A percentile compares a stretch with the other conserved stretches of the same genome.
These are phyloP conservation scores for Lactarius trivialis DNA, from an alignment of 768 basidiomycete genomes.

Conservation along the genomic window DNA sequence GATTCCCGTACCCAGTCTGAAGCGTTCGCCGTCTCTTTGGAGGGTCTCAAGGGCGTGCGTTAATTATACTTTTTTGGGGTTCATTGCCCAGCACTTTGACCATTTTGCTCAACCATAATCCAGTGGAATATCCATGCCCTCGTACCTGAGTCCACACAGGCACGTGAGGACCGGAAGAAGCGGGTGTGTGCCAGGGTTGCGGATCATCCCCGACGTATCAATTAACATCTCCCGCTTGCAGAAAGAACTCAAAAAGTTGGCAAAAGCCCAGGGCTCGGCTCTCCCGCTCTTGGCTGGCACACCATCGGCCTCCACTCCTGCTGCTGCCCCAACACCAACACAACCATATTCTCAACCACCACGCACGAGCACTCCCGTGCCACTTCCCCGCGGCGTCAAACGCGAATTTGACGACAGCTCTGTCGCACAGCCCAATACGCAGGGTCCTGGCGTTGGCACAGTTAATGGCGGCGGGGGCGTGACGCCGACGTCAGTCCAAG, in stretches of 20 bases:
- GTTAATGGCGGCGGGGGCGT: background rate
- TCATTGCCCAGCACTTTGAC: background rate
- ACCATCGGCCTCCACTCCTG: slow-evolving; percentile 11
- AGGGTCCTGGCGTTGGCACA: background rate
- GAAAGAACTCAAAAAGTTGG: slow-evolving; percentile 25
- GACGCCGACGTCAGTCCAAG: slow-evolving; percentile 4
- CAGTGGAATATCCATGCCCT: slow-evolving; percentile 25
- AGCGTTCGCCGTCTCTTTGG: slow-evolving; percentile 22
- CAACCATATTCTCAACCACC: slow-evolving; percentile 14
- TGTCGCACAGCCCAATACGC: slow-evolving; percentile 15
- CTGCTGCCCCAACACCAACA: slow-evolving; percentile 4
- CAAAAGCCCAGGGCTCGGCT: slow-evolving; percentile 19
- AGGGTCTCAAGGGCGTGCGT: slow-evolving; percentile 24
- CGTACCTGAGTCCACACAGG: slow-evolving; percentile 23
- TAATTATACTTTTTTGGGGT: background rate
- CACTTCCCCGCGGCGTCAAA: slow-evolving; percentile 20
- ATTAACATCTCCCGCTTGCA: background rate
- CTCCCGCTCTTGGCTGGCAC: slow-evolving; percentile 10
- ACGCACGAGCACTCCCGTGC: slow-evolving; percentile 18
- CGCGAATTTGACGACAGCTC: slow-evolving; percentile 20
- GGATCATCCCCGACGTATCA: background rate
- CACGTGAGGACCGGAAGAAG: slow-evolving; percentile 24
- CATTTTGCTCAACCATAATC: background rate
- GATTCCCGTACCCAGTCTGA: slow-evolving; percentile 20
- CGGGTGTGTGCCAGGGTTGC: slow-evolving; percentile 18